These are phyloP conservation scores for Yarrowia yakushimensis DNA, from an alignment of 805 yeast species.

Conservation along the genomic window DNA sequence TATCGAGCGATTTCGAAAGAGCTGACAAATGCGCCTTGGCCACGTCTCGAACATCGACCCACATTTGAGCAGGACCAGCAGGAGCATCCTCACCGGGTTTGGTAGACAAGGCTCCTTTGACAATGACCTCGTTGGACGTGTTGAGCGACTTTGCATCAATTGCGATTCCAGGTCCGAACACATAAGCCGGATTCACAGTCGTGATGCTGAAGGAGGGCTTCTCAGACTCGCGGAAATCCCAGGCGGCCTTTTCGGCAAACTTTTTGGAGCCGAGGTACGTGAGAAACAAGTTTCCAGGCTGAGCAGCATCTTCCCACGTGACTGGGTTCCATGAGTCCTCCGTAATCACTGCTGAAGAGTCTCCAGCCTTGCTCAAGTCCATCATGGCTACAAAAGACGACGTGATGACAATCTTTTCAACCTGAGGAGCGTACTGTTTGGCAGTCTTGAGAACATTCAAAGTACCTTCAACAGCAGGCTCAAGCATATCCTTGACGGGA, in stretches of 20 bases:
- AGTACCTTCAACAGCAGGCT: slow-evolving; percentile 52
- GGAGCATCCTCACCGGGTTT: background rate
- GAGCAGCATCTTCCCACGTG: slow-evolving; percentile 34
- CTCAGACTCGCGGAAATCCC: slow-evolving; percentile 45
- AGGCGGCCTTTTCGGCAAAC: slow-evolving; percentile 55
- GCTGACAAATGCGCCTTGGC: slow-evolving; percentile 55
- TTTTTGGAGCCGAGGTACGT: slow-evolving; percentile 45
- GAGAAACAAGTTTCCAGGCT: background rate
- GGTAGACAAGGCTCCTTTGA: background rate
- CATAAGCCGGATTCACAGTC: slow-evolving; percentile 37
- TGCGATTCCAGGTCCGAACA: slow-evolving; percentile 37
- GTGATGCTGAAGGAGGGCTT: slow-evolving; percentile 31
- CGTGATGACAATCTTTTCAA: slow-evolving; percentile 46
- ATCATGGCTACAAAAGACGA: slow-evolving; percentile 53
- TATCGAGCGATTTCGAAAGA: slow-evolving; percentile 35
- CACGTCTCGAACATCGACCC: slow-evolving; percentile 59
- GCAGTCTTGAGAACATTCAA: slow-evolving; percentile 43
- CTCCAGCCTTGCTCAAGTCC: slow-evolving; percentile 27
- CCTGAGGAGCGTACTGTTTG: slow-evolving; percentile 34
- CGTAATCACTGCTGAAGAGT: slow-evolving; percentile 31
- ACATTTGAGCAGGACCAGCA: slow-evolving; percentile 29
- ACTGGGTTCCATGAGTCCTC: slow-evolving; percentile 43
- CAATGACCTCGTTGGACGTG: slow-evolving; percentile 35
- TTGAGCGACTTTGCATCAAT: slow-evolving; percentile 36
- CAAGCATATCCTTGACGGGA: slow-evolving; percentile 43